Base-by-base conservation (phyloP, 257 asterid species). In the Schizonepeta tenuifolia region DNA sequence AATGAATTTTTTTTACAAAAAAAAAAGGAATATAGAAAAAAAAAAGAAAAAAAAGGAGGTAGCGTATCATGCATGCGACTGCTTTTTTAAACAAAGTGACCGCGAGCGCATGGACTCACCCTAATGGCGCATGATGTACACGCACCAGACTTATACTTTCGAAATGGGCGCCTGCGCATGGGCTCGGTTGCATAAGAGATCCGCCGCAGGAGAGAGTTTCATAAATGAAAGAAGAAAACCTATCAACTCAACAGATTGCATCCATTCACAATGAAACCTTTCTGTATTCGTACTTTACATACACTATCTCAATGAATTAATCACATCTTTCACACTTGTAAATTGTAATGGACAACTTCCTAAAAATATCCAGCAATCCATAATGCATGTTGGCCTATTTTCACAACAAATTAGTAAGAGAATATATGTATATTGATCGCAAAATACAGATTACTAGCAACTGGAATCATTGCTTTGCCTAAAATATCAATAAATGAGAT, bases 381-480 rank as follows among this genome's bases (percentile, higher is more conserved):
- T 53, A 40, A 69, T 64, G 56, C 67, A 55, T 33, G 67, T 35
- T 67, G 66, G 61, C 59, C 64, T 63, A 71, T 57, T 57, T 67
- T 71, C 81, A 75, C 85, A 73, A 65, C 77, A 74, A 66, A 77
- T 22, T 33, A 65, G 41, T 35, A 36, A 46, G 20, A 18, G 43
- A 70, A 13, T 47, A 55, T 47, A 31, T 31, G 3, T 41, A 47
- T 54, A 65, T 36, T 43, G 67, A 60, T 69, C 77, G 72, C 79
- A 67, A 63, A 9, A 43, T 58, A 75, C 77, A 76, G 65, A 64
- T 63, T 78, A 80, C 79, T 80, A 72, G 93, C 86, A 87, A 88
- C 76, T 82, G 71, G 86, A 80, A 78, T 68, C 67, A 84, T 88
- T 90, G 97, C 88, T 78, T 72, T 46, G 72, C 61, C 72, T 79